A percentile compares a stretch with the other conserved stretches of the same genome.
Evolutionary conservation across 208 protist species (phyloP).

Genomic region (Trypanosoma lewisi): DNA sequence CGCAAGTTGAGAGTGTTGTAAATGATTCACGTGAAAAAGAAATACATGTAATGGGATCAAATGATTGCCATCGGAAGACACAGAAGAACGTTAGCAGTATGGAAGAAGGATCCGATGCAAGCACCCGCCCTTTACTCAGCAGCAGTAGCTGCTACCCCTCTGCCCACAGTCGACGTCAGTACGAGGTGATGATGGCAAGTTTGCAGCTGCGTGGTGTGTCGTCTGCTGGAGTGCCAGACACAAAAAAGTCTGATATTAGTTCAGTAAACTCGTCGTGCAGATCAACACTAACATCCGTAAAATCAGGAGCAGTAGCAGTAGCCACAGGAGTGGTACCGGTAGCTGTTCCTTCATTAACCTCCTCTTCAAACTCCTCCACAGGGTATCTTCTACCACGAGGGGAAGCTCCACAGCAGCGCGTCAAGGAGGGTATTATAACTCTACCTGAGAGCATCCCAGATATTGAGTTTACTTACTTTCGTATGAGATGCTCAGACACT

Average conservation of each 20-base stretch:
- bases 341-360: background rate
- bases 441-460: background rate
- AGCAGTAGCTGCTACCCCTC: slow-evolving; percentile 12
- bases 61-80: background rate
- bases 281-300: background rate
- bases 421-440: background rate
- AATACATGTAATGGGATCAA: background rate
- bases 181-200: slow-evolving; percentile 30
- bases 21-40: slow-evolving; percentile 1
- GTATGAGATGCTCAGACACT: background rate
- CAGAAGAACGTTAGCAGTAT: background rate
- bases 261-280: no score
- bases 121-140: background rate
- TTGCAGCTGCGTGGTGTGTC: slow-evolving; percentile 4
- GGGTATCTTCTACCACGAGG: background rate
- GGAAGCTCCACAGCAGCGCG: background rate
- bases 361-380: background rate
- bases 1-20: background rate
- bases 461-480: background rate
- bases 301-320: background rate
- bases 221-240: background rate
- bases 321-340: background rate
- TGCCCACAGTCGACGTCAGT: slow-evolving; percentile 23
- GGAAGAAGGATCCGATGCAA: background rate
- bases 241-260: background rate